Percentiles rank a stretch among this genome's conserved stretches.
phyloP scores from a whole-genome alignment of 1,284 basidiomycete species.

The Tetrapyrgos nigripes region DNA sequence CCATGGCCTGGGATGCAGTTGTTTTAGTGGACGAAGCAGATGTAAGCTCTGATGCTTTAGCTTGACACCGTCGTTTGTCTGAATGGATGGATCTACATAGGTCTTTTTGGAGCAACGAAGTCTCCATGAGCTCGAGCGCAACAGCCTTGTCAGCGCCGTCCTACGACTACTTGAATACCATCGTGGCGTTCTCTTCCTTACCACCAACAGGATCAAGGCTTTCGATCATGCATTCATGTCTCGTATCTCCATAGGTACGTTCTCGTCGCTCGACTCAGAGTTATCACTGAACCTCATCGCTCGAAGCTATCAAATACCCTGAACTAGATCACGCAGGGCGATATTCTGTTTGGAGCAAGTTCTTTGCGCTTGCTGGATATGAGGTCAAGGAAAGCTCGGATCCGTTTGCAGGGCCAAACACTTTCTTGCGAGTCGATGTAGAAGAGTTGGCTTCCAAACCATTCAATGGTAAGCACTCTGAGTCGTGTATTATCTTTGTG shows the following conservation, averaged over 20 bases:
- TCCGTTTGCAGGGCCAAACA: background rate
- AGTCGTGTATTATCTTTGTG: background rate
- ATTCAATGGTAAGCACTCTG: constrained; percentile 13
- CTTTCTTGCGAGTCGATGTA: background rate
- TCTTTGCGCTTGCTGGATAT: constrained; percentile 22
- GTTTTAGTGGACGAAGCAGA: constrained; percentile 21
- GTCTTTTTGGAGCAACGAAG: constrained; percentile 20
- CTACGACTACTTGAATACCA: constrained; percentile 28
- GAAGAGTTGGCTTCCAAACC: constrained; percentile 11
- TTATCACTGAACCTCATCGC: background rate
- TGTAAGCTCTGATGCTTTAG: background rate
- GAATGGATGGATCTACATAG: background rate
- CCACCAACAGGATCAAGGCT: constrained; percentile 35
- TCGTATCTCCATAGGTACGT: constrained; percentile 30
- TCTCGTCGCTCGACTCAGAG: background rate
- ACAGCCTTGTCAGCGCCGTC: constrained; percentile 31
- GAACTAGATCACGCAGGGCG: constrained; percentile 18
- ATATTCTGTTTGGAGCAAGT: constrained; percentile 20
- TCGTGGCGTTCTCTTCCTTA: constrained; percentile 35
- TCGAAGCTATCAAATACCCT: constrained; percentile 22
- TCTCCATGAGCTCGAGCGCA: constrained; percentile 26
- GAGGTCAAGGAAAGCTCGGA: background rate
- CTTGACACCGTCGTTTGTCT: background rate
- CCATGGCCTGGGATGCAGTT: constrained; percentile 16
- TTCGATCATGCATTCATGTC: constrained; percentile 38